Evolutionary conservation across 139 green algal species (phyloP), one percentile per base, ranked within the genome.

Genomic region (Chlamydomonas sp.): DNA sequence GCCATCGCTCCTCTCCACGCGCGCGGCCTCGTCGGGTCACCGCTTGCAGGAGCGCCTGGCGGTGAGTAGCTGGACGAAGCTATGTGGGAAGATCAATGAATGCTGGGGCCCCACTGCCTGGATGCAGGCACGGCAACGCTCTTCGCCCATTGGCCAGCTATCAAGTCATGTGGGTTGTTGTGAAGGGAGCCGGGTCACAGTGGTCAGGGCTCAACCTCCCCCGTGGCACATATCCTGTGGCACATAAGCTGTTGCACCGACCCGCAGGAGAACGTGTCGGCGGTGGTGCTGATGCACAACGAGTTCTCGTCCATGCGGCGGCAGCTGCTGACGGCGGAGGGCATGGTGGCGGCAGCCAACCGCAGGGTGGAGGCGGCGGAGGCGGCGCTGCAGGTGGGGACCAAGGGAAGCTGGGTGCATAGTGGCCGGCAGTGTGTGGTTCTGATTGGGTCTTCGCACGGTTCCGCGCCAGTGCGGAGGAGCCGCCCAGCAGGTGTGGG

Each of bases 211-310:
- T 49, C 63, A 58, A n/a, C 6, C n/a, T 20, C 2, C 20, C 78
- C n/a, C 18, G 66, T 15, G 17, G 62, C 20, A 1, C 2, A 3
- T 16, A 63, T 4, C 57, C 9, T 17, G 8, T 8, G 5, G 2
- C 5, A 4, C 57, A 2, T 62, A 12, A 63, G 3, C 4, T 5
- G 49, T 20, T 5, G 3, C 8, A 10, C 57, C 10, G 4, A 18
- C 72, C 72, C 49, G 5, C 86, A 90, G 68, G 78, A 93, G 59
- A 89, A 93, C 49, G 85, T 96, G 67, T 74, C 86, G 20, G 90
- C 92, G 2, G 88, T 95, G 20, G 85, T 93, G 78, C 78, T 93
- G 75, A 85, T 96, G 63, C 81, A 88, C 1, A 87, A 90, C 66
- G 91, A 94, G 80, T 88, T 94, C 67, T 64, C 73, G 14, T 17